phyloP scores from a whole-genome alignment of 805 yeast species.

The Saccharomycodes ludwigii region DNA sequence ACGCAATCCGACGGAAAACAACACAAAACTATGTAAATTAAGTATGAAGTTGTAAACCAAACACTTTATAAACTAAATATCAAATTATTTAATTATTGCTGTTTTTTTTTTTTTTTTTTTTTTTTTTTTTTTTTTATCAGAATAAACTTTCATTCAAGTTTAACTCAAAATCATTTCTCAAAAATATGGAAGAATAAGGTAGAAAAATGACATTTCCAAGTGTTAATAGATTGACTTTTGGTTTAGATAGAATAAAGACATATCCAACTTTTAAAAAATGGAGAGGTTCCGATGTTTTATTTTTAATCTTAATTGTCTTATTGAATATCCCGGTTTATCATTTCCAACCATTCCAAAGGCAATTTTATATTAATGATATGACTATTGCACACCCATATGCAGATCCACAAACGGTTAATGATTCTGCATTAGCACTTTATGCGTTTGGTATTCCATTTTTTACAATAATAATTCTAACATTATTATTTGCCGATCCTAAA shows the following conservation, averaged over 20 bases:
- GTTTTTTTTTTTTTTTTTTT: no score
- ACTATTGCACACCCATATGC: slow-evolving; percentile 77
- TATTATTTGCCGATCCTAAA: slow-evolving; percentile 29
- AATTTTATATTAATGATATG: slow-evolving; percentile 62
- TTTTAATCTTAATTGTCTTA: slow-evolving; percentile 21
- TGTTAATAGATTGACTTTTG: slow-evolving; percentile 15
- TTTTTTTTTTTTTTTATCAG: no score
- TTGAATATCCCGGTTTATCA: slow-evolving; percentile 23
- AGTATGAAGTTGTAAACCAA: no score
- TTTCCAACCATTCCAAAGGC: slow-evolving; percentile 59
- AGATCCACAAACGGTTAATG: slow-evolving; percentile 57
- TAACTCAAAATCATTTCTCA: no score
- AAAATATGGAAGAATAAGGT: no score
- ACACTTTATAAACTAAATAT: no score
- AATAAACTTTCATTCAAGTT: no score
- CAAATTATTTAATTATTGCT: no score
- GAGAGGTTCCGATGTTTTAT: slow-evolving; percentile 27
- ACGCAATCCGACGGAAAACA: no score
- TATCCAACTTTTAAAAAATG: slow-evolving; percentile 22
- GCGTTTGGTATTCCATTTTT: slow-evolving; percentile 39
- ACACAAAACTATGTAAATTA: no score
- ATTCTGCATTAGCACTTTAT: slow-evolving; percentile 38
- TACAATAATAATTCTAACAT: slow-evolving; percentile 25
- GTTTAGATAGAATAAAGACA: slow-evolving; percentile 9
- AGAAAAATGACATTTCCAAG: slow-evolving; percentile 1